Conservation (phyloP, 2,329 filamentous ascomycete species). For the Drechslerella stenobrocha region DNA sequence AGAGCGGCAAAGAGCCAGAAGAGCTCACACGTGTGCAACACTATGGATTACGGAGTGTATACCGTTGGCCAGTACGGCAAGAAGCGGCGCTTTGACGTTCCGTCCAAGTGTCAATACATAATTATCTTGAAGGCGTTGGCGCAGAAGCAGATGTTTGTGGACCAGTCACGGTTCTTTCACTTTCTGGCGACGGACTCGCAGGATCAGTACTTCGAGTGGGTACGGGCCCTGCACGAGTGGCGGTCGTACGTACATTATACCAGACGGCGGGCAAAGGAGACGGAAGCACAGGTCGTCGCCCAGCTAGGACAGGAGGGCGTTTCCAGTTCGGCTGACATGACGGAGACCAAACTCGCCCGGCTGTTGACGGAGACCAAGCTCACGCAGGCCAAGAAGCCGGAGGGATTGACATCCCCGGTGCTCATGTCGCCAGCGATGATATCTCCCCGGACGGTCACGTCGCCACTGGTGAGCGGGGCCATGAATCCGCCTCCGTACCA, state of each 20-base stretch:
- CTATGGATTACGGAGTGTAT: slow-evolving; percentile 43
- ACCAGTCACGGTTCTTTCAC: slow-evolving; percentile 42
- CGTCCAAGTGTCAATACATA: slow-evolving; percentile 44
- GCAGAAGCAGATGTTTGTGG: slow-evolving; percentile 41
- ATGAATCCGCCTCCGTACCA: slow-evolving; percentile 25
- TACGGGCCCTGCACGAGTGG: slow-evolving; percentile 38
- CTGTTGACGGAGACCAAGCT: slow-evolving; percentile 38
- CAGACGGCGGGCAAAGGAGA: slow-evolving; percentile 22
- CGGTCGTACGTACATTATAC: slow-evolving; percentile 26
- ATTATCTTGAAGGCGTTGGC: slow-evolving; percentile 42
- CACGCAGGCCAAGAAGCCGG: slow-evolving; percentile 20
- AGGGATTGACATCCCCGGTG: slow-evolving; percentile 5
- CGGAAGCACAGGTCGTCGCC: slow-evolving; percentile 26
- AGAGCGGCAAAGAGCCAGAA: slow-evolving; percentile 32
- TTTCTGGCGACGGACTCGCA: slow-evolving; percentile 42
- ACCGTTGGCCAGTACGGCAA: slow-evolving; percentile 45
- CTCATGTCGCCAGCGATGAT: slow-evolving; percentile 24
- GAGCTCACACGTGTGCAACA: slow-evolving; percentile 44
- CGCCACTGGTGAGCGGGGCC: slow-evolving; percentile 10
- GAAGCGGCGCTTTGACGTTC: slow-evolving; percentile 37
- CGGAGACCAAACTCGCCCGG: slow-evolving; percentile 35
- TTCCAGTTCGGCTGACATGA: slow-evolving; percentile 17
- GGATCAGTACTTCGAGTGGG: slow-evolving; percentile 43
- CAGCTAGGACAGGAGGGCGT: slow-evolving; percentile 38
- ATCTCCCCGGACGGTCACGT: slow-evolving; percentile 1